Conservation (phyloP, 1,139 yeast species). For the Blastobotrys ciferrii region DNA sequence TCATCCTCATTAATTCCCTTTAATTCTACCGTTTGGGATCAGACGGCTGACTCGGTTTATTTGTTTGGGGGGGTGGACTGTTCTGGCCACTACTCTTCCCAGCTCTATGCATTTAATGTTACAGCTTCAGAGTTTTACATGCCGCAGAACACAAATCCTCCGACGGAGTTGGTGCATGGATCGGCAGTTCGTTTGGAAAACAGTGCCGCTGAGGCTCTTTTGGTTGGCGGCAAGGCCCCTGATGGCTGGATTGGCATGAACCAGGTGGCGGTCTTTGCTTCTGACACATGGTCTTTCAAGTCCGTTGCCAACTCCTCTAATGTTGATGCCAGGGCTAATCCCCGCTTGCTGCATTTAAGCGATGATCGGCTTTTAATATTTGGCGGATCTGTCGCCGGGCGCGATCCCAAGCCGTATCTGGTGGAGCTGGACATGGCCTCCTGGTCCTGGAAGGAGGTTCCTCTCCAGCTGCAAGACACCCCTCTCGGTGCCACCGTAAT, state of each 20-base stretch:
- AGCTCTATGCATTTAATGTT: constrained; percentile 42
- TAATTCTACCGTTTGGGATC: constrained; percentile 33
- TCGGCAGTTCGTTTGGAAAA: constrained; percentile 26
- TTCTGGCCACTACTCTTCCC: constrained; percentile 33
- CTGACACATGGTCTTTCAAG: constrained; percentile 63
- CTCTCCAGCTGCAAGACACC: constrained; percentile 7
- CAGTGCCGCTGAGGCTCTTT: constrained; percentile 23
- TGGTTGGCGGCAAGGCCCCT: constrained; percentile 55
- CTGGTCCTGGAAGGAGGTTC: constrained; percentile 42
- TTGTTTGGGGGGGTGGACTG: constrained; percentile 47
- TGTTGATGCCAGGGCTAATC: constrained; percentile 48
- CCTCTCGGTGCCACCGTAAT: constrained; percentile 7
- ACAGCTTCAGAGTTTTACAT: constrained; percentile 28
- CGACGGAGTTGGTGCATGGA: constrained; percentile 51
- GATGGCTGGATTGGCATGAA: constrained; percentile 60
- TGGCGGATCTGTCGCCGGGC: constrained; percentile 43
- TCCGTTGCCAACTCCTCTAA: constrained; percentile 32
- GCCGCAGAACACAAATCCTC: constrained; percentile 37
- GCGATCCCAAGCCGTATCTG: constrained; percentile 43
- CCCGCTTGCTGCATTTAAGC: constrained; percentile 27
- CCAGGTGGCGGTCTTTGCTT: constrained; percentile 51
- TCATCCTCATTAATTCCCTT: constrained; percentile 1
- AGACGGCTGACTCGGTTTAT: constrained; percentile 39
- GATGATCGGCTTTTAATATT: constrained; percentile 32
- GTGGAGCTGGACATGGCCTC: constrained; percentile 40